These are phyloP conservation scores for Arxiozyma bovina DNA, from an alignment of 1,139 yeast genomes.

Conservation along the genomic window DNA sequence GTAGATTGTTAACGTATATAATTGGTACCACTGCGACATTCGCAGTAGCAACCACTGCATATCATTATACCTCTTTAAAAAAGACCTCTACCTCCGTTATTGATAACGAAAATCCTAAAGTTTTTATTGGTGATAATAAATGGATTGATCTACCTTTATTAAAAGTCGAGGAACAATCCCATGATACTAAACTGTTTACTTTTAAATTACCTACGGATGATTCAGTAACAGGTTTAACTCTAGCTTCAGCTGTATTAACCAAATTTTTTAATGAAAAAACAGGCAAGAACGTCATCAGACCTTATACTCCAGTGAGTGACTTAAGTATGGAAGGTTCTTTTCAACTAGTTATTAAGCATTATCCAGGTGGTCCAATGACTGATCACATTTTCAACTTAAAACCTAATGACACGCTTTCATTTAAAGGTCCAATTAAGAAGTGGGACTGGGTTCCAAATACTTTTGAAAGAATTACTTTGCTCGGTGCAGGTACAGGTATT, in stretches of 20 bases:
- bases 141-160: conserved; percentile 71
- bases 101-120: conserved; percentile 33
- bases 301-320: conserved; percentile 77
- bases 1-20: conserved; percentile 30
- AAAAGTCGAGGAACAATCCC: conserved; percentile 47
- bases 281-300: conserved; percentile 87
- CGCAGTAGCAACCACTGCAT: conserved; percentile 44
- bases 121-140: conserved; percentile 59
- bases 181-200: conserved; percentile 54
- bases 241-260: conserved; percentile 74
- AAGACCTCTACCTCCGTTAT: neutral
- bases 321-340: conserved; percentile 61
- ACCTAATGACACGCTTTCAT: conserved; percentile 71
- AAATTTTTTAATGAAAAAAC: conserved; percentile 69
- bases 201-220: conserved; percentile 65
- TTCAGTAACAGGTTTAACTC: conserved; percentile 65
- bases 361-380: conserved; percentile 79
- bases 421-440: conserved; percentile 92
- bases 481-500: conserved; percentile 96
- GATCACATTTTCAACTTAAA: conserved; percentile 63
- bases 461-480: conserved; percentile 67
- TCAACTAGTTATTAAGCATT: conserved; percentile 76
- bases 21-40: conserved; percentile 38
- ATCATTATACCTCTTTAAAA: conserved; percentile 29
- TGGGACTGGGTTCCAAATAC: conserved; percentile 88